Percentiles rank a stretch among this genome's conserved stretches.
Evolutionary conservation across 1,139 yeast genomes (phyloP).

Genomic region (Kodamaea anthophila): DNA sequence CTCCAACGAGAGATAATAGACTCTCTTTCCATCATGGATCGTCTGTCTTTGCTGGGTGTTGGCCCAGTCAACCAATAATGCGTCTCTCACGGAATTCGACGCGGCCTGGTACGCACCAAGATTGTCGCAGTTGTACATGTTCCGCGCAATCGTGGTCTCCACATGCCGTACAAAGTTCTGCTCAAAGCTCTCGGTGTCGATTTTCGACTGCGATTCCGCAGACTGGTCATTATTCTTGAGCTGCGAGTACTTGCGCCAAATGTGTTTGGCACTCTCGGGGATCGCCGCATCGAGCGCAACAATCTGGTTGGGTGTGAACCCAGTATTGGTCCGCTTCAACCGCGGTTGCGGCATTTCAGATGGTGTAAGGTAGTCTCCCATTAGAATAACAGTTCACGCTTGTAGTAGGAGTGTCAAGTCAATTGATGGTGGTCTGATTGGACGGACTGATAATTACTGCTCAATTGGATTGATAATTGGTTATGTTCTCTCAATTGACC

Average conservation of each 20-base stretch:
- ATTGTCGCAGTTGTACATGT: slow-evolving; percentile 85
- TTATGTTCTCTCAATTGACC: no score
- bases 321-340: slow-evolving; percentile 72
- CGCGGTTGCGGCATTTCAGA: slow-evolving; percentile 37
- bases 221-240: slow-evolving; percentile 27
- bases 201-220: slow-evolving; percentile 13
- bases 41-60: slow-evolving; percentile 90
- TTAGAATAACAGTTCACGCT: slow-evolving; percentile 11
- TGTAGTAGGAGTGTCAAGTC: background rate
- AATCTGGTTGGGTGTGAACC: slow-evolving; percentile 87
- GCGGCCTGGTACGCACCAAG: slow-evolving; percentile 92
- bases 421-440: no score
- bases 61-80: slow-evolving; percentile 82
- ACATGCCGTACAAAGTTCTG: slow-evolving; percentile 73
- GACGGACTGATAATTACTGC: no score
- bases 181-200: slow-evolving; percentile 49
- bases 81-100: slow-evolving; percentile 71
- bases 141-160: slow-evolving; percentile 84
- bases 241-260: slow-evolving; percentile 63
- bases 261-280: slow-evolving; percentile 68
- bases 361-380: slow-evolving; percentile 42
- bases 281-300: slow-evolving; percentile 75
- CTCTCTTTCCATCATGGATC: slow-evolving; percentile 75
- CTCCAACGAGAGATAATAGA: slow-evolving; percentile 82
- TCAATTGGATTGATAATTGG: no score